Evolutionary conservation across 1,139 yeast genomes (phyloP).

Genomic region (Hansenula sp.): DNA sequence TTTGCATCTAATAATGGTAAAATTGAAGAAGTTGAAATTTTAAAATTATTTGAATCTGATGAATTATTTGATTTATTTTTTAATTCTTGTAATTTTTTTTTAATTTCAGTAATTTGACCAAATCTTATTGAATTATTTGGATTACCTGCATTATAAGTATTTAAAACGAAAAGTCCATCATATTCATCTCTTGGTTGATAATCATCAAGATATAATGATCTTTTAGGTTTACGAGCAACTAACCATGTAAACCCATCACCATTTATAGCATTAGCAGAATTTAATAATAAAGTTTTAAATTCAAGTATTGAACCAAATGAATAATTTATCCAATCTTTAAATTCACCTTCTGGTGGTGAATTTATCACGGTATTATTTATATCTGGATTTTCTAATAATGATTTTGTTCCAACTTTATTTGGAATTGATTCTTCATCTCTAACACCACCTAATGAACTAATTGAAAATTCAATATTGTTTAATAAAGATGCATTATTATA

Average conservation of each 20-base stretch:
- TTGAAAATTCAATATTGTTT: slow-evolving; percentile 54
- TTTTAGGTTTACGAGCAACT: slow-evolving; percentile 45
- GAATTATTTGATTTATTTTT: background rate
- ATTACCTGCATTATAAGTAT: slow-evolving; percentile 73
- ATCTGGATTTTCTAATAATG: slow-evolving; percentile 42
- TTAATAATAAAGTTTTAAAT: slow-evolving; percentile 57
- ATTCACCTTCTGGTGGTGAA: slow-evolving; percentile 8
- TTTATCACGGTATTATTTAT: slow-evolving; percentile 26
- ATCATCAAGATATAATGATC: slow-evolving; percentile 20
- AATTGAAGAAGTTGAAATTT: slow-evolving; percentile 8
- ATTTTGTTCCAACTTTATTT: slow-evolving; percentile 17
- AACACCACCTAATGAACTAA: slow-evolving; percentile 44
- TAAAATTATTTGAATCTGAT: background rate
- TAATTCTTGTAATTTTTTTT: slow-evolving; percentile 6
- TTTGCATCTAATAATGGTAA: slow-evolving; percentile 29
- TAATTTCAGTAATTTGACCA: slow-evolving; percentile 25
- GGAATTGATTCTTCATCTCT: slow-evolving; percentile 12
- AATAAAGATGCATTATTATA: slow-evolving; percentile 57
- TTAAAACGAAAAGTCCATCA: slow-evolving; percentile 53
- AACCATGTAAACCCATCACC: slow-evolving; percentile 80
- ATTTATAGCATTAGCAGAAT: slow-evolving; percentile 58
- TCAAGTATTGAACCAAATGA: slow-evolving; percentile 69
- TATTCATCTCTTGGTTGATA: slow-evolving; percentile 26
- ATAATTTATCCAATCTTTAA: slow-evolving; percentile 35
- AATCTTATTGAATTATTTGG: slow-evolving; percentile 38